Evolutionary conservation across 257 asterid genomes (phyloP), one percentile per base, ranked within the genome.

Genomic region (Plantago ovata): DNA sequence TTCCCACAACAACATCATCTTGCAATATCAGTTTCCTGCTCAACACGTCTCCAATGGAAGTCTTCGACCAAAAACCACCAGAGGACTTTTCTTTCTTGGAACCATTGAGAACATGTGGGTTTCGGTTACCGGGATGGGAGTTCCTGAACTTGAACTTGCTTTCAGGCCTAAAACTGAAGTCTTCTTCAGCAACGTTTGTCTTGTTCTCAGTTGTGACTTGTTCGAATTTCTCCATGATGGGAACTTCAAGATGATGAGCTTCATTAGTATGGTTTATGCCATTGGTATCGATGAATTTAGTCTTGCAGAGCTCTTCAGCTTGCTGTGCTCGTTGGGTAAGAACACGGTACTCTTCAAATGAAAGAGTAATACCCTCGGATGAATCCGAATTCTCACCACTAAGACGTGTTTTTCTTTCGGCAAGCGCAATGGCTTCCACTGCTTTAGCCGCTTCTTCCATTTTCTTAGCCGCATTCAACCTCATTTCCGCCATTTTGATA

Each of bases 391-490:
- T 23, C 20, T 66, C 70, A 21, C 50, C 64, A 33, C 62, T 67
- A 40, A 63, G 53, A 15, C 33, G 61, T 22, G 70, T 64, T 42
- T 57, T 72, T 20, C 64, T 80, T 64, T 79, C 82, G 2, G 85
- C 89, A 19, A 78, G 41, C 0, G 85, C 78, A 7, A 89, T 86
- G 7, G 87, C 94, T 77, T 89, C 90, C 19, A 89, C 86, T 1
- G 96, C 96, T 75, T 85, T 84, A 5, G 95, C 95, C 5, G 95
- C 94, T 62, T 91, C 95, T 52, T 87, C 96, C 94, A 91, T 87
- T 55, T 91, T 91, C 76, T 84, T 85, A 16, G 98, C 98, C 0
- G 98, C 98, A 39, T 74, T 75, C 19, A 86, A 38, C 63, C 98
- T 83, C 98, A 91, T 87, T 68, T 91, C 98, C 8, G 94, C 96